These are phyloP conservation scores for Globisporangium rhizosaccharum DNA, from an alignment of 352 stramenopile species.

Conservation along the genomic window DNA sequence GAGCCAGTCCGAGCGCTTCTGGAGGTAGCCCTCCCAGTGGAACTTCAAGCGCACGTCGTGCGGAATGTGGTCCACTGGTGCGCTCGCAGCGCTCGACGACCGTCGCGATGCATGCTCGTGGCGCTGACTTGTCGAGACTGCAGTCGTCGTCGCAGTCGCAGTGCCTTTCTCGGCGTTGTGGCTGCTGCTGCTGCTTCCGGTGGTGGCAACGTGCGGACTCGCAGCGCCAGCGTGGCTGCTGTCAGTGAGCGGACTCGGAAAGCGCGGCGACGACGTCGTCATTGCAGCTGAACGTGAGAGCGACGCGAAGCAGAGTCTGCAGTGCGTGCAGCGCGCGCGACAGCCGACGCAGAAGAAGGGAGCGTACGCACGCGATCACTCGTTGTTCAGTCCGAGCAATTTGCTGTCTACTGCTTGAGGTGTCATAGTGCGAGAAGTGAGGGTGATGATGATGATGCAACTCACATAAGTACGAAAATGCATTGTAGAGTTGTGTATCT, in stretches of 20 bases:
- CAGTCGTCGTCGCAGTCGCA: background rate
- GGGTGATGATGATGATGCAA: too few species aligned
- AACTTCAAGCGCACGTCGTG: slow-evolving; percentile 43
- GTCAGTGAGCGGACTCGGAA: slow-evolving; percentile 14
- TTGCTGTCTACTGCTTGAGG: too few species aligned
- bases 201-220: background rate
- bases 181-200: background rate
- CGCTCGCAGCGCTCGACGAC: slow-evolving; percentile 2
- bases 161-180: background rate
- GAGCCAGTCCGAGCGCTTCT: slow-evolving; percentile 87
- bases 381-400: background rate
- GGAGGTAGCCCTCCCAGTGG: slow-evolving; percentile 83
- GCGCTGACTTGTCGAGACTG: background rate
- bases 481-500: background rate
- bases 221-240: background rate
- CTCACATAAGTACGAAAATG: too few species aligned
- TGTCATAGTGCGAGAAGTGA: too few species aligned
- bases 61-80: slow-evolving; percentile 12
- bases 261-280: slow-evolving; percentile 7
- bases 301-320: too few species aligned
- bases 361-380: too few species aligned
- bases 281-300: background rate
- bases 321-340: too few species aligned
- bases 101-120: background rate
- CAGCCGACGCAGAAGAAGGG: background rate